Evolutionary conservation across 179 eudicot species (phyloP), one percentile per base, ranked within the genome.

Genomic region (Camellia oleifera): DNA sequence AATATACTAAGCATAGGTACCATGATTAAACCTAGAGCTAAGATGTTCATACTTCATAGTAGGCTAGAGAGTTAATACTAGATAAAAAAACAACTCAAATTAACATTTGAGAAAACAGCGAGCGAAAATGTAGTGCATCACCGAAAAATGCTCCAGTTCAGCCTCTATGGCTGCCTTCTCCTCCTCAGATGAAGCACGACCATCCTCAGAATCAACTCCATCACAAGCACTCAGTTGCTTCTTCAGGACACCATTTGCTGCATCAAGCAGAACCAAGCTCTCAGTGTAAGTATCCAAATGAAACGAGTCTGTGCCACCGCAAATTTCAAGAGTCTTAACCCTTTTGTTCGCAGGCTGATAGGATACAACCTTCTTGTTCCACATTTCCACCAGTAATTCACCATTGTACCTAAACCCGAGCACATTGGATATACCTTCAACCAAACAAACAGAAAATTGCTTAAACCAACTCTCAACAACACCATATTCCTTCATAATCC

Each of bases 241-340:
- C 40, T 23, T 66, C n/a, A 0, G 45, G 45, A n/a, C 53, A 42
- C 48, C 72, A 48, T 80, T 48, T 15, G 52, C 52, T 3, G 53
- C 52, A 66, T 48, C 74, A 2, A 80, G 53, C 67, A 74, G 66
- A 6, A 56, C 66, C 14, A 80, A n/a, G 77, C 78, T 80, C 74
- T 74, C 82, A 0, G 40, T 80, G 40, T 80, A 80, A 5, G 52
- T n/a, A 80, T 17, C 74, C 45, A 80, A 44, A 74, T 26, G 53
- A 54, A 44, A 64, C n/a, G 78, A 74, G n/a, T 8, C 48, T 56
- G 10, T 53, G 0, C 69, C 69, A 58, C 74, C 74, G 56, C 56
- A 8, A 32, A 80, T 74, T 12, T 78, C 68, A 4, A 60, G 26
- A n/a, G 26, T 18, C n/a, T 57, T 61, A 52, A 11, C 15, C 40